Conservation (phyloP, 768 basidiomycete species). For the Collybia mongolica region DNA sequence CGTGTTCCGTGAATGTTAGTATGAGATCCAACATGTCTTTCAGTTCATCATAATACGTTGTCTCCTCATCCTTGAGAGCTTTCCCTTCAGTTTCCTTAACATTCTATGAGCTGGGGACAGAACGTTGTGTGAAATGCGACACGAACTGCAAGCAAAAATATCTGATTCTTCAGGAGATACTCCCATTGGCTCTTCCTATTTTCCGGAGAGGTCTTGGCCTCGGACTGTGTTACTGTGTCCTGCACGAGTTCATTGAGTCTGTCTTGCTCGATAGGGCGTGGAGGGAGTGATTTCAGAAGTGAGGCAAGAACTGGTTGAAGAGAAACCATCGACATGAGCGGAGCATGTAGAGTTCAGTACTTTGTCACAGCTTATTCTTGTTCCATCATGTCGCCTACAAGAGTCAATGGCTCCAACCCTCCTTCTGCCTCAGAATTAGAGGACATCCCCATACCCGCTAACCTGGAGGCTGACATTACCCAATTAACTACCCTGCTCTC, state of each 20-base stretch:
- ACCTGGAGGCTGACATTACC: constrained; percentile 36
- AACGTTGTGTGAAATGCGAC: background rate
- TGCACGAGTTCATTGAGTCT: constrained; percentile 50
- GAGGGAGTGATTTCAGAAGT: constrained; percentile 52
- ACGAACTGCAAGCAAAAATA: constrained; percentile 72
- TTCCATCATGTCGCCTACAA: constrained; percentile 8
- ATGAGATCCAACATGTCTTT: constrained; percentile 68
- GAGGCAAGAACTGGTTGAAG: constrained; percentile 48
- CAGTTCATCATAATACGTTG: constrained; percentile 61
- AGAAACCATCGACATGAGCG: constrained; percentile 41
- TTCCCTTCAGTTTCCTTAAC: constrained; percentile 64
- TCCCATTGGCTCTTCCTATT: constrained; percentile 77
- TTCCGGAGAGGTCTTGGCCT: constrained; percentile 46
- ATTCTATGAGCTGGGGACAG: background rate
- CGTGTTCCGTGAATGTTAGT: constrained; percentile 75
- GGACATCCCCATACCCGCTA: background rate
- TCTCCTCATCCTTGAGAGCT: constrained; percentile 51
- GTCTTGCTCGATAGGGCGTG: constrained; percentile 45
- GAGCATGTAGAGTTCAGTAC: constrained; percentile 17
- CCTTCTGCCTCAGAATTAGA: constrained; percentile 4
- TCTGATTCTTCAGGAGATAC: constrained; percentile 64
- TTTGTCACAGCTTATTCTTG: constrained; percentile 4
- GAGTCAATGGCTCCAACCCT: constrained; percentile 4
- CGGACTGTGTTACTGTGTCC: constrained; percentile 41
- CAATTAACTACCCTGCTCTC: constrained; percentile 29